Base-by-base conservation (phyloP, 108 stramenopile genomes). In the Skeletonema costatum region DNA sequence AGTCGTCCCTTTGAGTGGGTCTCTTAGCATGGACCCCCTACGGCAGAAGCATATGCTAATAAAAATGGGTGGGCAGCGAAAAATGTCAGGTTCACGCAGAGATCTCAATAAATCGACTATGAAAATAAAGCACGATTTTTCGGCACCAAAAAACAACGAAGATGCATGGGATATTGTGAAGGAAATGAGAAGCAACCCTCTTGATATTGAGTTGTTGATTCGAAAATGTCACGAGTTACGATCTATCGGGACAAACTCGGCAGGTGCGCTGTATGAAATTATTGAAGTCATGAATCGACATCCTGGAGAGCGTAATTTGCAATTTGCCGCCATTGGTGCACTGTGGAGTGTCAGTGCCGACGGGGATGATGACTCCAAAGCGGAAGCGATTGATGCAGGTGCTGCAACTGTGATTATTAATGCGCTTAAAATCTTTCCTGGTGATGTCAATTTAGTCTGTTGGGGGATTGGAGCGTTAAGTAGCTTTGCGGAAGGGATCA, bases 101-200 rank as follows among this genome's bases (percentile, higher is more conserved):
- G 33, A n/a, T 25, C 25, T 25, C 25, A 25, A 25, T 25, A 25
- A 25, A 25, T 25, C 25, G 25, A 25, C 0, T 0, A 0, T 25
- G 25, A 25, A 25, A 25, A 25, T 25, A 25, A 25, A 46, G 3
- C 44, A 67, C 53, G 29, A 33, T 51, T 48, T 31, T 2, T 50
- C 73, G 10, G 31, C 29, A 32, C 32, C 62, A 16, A 16, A 46
- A 46, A 46, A 46, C 62, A 60, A 33, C 29, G n/a, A 19, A 41
- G 73, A 73, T 64, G 73, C 73, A 1, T 73, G 73, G 73, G 73
- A 73, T 21, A 51, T 73, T n/a, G 39, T 73, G 19, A 46, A 51
- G n/a, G 29, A 16, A 17, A 73, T 73, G 73, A 14, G 73, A 33
- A 10, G 9, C 2, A 44, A 73, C 5, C 73, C 73, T 29, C 8